Percentiles rank a stretch among this genome's conserved stretches.
phyloP scores from a whole-genome alignment of 176 grass and related monocot species.

The Eragrostis curvula region DNA sequence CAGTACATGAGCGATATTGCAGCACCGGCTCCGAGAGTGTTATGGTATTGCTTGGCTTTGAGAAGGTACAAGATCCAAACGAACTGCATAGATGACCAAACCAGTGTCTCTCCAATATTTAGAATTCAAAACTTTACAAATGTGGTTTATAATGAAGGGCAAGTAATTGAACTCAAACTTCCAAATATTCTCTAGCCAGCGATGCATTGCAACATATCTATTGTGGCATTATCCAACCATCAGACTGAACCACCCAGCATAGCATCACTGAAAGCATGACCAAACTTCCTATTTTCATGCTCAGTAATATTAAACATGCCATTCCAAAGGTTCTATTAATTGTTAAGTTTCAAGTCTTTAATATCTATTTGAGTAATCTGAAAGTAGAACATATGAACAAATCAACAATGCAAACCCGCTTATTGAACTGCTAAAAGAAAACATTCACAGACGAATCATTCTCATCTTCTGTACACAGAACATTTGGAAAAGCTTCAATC shows the following conservation, averaged over 20 bases:
- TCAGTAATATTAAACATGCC: neutral
- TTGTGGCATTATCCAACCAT: neutral
- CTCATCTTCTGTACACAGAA: neutral
- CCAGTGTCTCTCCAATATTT: constrained; percentile 11
- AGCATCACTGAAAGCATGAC: neutral
- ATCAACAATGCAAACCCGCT: neutral
- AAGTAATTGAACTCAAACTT: neutral
- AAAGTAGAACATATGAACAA: neutral
- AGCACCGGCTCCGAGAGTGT: constrained; percentile 57
- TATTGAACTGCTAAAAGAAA: neutral
- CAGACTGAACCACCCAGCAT: neutral
- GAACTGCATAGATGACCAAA: constrained; percentile 48
- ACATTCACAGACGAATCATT: neutral
- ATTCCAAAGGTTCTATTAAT: neutral
- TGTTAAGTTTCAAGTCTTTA: neutral
- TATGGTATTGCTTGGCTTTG: constrained; percentile 57
- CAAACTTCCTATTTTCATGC: constrained; percentile 3
- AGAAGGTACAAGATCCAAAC: constrained; percentile 54
- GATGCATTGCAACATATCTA: neutral
- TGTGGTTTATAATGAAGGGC: neutral
- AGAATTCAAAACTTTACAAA: constrained; percentile 3
- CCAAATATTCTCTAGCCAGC: constrained; percentile 1
- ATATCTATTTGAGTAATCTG: neutral
- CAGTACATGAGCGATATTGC: constrained; percentile 38
- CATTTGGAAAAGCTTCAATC: neutral